These are phyloP conservation scores for Aspergillus cavernicola DNA, from an alignment of 495 filamentous ascomycete genomes.

Conservation along the genomic window DNA sequence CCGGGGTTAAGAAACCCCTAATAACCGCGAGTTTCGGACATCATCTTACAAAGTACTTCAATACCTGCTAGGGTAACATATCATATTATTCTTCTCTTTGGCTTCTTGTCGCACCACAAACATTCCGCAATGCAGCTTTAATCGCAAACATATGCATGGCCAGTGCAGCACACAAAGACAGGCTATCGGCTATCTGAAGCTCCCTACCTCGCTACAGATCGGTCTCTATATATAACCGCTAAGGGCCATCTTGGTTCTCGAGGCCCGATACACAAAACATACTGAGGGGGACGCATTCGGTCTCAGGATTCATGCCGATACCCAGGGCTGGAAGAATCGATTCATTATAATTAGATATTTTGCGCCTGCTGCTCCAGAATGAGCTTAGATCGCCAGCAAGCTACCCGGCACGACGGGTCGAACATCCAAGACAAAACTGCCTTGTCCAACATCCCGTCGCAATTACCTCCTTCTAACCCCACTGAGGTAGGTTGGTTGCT, in stretches of 20 bases:
- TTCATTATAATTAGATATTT: neutral
- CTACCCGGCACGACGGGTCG: conserved; percentile 19
- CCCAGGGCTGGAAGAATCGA: neutral
- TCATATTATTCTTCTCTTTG: neutral
- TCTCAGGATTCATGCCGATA: neutral
- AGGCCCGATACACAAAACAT: neutral
- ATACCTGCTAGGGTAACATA: no score
- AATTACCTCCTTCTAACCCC: conserved; percentile 21
- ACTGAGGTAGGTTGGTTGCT: conserved; percentile 24
- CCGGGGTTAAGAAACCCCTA: no score
- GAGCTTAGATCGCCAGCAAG: conserved; percentile 38
- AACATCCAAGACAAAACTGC: conserved; percentile 17
- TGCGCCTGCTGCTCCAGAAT: conserved; percentile 21
- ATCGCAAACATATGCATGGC: conserved; percentile 2
- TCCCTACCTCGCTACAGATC: neutral
- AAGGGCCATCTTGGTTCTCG: neutral
- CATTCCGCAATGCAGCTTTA: conserved; percentile 2
- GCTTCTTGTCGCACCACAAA: neutral
- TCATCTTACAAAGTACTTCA: neutral
- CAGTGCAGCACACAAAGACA: neutral
- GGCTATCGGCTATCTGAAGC: neutral
- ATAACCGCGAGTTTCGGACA: neutral
- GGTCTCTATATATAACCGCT: neutral
- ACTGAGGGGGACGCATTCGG: neutral
- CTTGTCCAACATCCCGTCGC: conserved; percentile 23